Evolutionary conservation across 306 rosid genomes (phyloP), one percentile per base, ranked within the genome.

Genomic region (Aeschynomene evenia): DNA sequence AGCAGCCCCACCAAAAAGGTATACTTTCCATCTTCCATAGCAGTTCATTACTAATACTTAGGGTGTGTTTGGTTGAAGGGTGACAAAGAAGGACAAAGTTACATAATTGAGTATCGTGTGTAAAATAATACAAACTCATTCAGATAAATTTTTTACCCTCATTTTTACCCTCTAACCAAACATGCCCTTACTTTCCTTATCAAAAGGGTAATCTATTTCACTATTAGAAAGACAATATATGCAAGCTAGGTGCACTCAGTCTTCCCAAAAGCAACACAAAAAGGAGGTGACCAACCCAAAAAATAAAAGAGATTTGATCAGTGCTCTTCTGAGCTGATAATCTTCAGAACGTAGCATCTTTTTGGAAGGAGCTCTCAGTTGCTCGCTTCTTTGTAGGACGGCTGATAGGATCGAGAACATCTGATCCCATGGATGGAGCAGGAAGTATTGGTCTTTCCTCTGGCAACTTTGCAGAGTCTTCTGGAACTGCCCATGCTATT

Each of bases 381-480:
- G 87, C 86, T 79, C 60, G 87, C 83, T 72, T 88, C 87, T 89
- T 89, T 16, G 81, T 70, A 2, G 95, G 89, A 63, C 62, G 96
- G 42, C 33, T 68, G 11, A 39, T 20, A 37, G 83, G 70, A 59
- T 77, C 83, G 62, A 43, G 66, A 56, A 62, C 62, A 15, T 73
- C 20, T 46, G 61, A 71, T 63, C 68, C 79, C 7, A 40, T 23
- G 77, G 12, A 24, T 28, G 82, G 74, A 37, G 68, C 65, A 26
- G 73, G 67, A 70, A 46, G 66, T 55, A 11, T 66, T 3, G 77
- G 77, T 42, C 53, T 68, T 59, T 40, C 73, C 26, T 72, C 80
- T 45, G 63, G 80, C 56, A 61, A 72, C 50, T 74, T 77, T 2
- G 78, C 20, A 58, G 54, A 9, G 16, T 66, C 86, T 49, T 78